These are phyloP conservation scores for Vigna mungo DNA, from an alignment of 306 rosid genomes.

Conservation along the genomic window DNA sequence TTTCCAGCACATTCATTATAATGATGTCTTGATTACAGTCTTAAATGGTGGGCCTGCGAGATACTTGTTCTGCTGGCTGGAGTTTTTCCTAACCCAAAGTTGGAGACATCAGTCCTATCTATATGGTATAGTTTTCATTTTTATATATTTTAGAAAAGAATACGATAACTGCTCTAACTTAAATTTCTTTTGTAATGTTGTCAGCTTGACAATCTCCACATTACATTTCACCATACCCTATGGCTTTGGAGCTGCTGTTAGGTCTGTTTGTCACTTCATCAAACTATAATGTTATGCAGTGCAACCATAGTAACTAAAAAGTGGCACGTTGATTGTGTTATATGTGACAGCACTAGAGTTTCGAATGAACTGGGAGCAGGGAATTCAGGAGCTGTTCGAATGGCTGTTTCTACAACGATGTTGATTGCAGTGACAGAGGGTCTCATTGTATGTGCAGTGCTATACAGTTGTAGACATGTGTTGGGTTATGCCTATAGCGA, in stretches of 20 bases:
- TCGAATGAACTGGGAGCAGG: conserved; percentile 63
- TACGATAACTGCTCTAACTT: neutral
- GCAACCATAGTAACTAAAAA: neutral
- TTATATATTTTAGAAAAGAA: neutral
- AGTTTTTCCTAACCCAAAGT: conserved; percentile 61
- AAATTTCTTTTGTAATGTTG: neutral
- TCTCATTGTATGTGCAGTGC: conserved; percentile 29
- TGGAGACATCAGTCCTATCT: conserved; percentile 74
- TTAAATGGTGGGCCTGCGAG: conserved; percentile 81
- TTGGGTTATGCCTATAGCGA: conserved; percentile 54
- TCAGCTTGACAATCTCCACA: conserved; percentile 70
- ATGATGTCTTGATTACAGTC: conserved; percentile 30
- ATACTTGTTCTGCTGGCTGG: conserved; percentile 66
- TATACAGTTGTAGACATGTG: conserved; percentile 39
- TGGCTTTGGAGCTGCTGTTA: conserved; percentile 69
- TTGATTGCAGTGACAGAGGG: conserved; percentile 47
- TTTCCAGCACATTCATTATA: no score
- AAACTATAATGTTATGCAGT: neutral
- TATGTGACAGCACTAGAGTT: conserved; percentile 48
- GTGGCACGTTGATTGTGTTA: neutral
- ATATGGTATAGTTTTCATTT: conserved; percentile 59
- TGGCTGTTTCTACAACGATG: conserved; percentile 33
- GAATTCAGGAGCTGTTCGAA: conserved; percentile 47
- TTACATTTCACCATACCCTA: conserved; percentile 67
- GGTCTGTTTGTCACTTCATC: conserved; percentile 44